A percentile compares a stretch with the other conserved stretches of the same genome.
These are phyloP conservation scores for Pythium aphanidermatum DNA, from an alignment of 352 stramenopile genomes.

Conservation along the genomic window DNA sequence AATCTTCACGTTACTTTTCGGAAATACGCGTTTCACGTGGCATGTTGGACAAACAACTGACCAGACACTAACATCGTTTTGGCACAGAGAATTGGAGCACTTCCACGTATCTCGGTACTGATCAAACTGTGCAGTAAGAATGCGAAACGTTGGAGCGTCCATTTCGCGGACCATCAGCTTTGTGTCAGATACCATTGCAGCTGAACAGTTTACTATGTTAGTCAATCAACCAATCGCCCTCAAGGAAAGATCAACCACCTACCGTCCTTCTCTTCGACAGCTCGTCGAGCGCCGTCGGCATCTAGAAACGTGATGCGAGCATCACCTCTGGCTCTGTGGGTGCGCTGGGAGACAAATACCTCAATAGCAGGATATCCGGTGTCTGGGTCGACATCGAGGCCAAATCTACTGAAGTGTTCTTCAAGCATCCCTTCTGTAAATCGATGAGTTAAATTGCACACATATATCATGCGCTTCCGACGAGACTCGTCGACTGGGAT, in stretches of 20 bases:
- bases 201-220: too few relatives aligned
- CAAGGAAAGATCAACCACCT: not conserved
- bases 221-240: not conserved
- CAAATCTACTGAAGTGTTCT: constrained; percentile 51
- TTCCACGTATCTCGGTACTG: constrained; percentile 40
- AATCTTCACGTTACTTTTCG: constrained; percentile 41
- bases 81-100: constrained; percentile 34
- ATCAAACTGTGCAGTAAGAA: constrained; percentile 10
- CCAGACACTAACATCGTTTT: constrained; percentile 63
- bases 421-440: constrained; percentile 40
- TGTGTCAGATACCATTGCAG: not conserved
- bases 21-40: constrained; percentile 39
- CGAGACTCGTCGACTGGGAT: constrained; percentile 34
- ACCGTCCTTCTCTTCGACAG: constrained; percentile 5
- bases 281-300: not conserved
- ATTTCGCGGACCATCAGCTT: constrained; percentile 2
- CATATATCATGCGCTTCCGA: constrained; percentile 44
- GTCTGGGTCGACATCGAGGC: constrained; percentile 30
- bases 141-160: constrained; percentile 2
- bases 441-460: constrained; percentile 41
- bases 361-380: constrained; percentile 15
- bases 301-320: constrained; percentile 6
- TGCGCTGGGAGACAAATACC: constrained; percentile 11
- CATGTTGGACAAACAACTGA: constrained; percentile 44
- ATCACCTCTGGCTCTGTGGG: constrained; percentile 6